Evolutionary conservation across 495 filamentous ascomycete species (phyloP), one percentile per base, ranked within the genome.

Genomic region (Bombardia bombarda): DNA sequence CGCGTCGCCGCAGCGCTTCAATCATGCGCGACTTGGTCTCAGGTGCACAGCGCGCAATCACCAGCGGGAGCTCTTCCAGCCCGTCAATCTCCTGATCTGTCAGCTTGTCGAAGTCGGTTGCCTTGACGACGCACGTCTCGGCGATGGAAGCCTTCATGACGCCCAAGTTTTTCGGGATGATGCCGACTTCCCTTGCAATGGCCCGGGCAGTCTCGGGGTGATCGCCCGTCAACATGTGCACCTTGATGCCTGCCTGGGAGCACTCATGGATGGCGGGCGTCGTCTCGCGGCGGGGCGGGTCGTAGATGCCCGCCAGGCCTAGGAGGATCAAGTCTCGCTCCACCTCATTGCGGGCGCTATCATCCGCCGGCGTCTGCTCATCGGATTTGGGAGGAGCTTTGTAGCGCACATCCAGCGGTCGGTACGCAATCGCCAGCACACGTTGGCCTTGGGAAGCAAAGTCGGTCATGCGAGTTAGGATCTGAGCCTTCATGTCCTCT

Each of bases 171-270:
- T 63, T 59, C 4, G 81, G 80, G 43, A 87, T 71, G 50, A 87
- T 87, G 33, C 84, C 84, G 12, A 87, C 80, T 65, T 87, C 77
- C 51, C 74, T 72, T 9, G 85, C 86, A 50, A 90, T 89, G 4
- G 83, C 80, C 38, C 73, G 75, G 22, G 86, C 86, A 7, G 86
- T 90, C 30, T 76, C 78, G 3, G 78, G 77, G 49, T 89, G 83
- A 51, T 90, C 85, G 16, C 82, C 84, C 23, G 85, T 90, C 18
- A 89, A 67, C 84, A 90, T 90, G 60, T 87, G 83, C 7, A 88
- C 83, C 46, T 73, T 73, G 45, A 90, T 84, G 21, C 85, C 86
- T 38, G 85, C 85, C 26, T 66, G 60, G 31, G 79, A 68, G 54
- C 83, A 87, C 51, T 78, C 74, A 18, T 60, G 63, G 25, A 90